Evolutionary conservation across 1,139 yeast genomes (phyloP).

Genomic region (Candida sp.): DNA sequence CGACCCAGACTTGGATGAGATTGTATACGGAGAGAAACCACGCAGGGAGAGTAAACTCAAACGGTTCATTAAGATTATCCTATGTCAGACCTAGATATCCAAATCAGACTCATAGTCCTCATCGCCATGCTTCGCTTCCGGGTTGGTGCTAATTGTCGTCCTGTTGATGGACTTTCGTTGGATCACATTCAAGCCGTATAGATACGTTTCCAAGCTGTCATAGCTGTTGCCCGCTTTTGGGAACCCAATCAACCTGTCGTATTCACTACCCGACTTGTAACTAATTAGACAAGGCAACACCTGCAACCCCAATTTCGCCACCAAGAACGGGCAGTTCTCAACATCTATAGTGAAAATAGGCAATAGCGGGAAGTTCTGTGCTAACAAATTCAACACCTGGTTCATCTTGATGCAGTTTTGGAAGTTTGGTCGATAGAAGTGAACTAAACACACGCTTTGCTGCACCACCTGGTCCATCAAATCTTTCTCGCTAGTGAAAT

Average conservation of each 20-base stretch:
- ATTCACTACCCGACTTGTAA: slow-evolving; percentile 64
- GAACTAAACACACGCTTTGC: slow-evolving; percentile 53
- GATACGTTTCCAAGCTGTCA: slow-evolving; percentile 49
- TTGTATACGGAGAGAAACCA: slow-evolving; percentile 11
- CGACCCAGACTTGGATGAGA: slow-evolving; percentile 12
- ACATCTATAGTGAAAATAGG: slow-evolving; percentile 65
- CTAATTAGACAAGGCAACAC: slow-evolving; percentile 74
- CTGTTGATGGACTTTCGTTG: slow-evolving; percentile 35
- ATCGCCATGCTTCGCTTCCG: neutral
- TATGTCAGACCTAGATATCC: slow-evolving; percentile 28
- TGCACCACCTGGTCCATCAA: slow-evolving; percentile 56
- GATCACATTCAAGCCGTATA: slow-evolving; percentile 26
- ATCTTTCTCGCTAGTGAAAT: slow-evolving; percentile 53
- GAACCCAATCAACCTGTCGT: slow-evolving; percentile 67
- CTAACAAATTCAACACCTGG: slow-evolving; percentile 39
- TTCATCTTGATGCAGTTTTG: slow-evolving; percentile 65
- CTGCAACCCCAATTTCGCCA: slow-evolving; percentile 60
- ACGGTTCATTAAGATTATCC: slow-evolving; percentile 8
- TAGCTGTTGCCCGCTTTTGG: slow-evolving; percentile 53
- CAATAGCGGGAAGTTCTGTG: slow-evolving; percentile 61
- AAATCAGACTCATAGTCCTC: slow-evolving; percentile 40
- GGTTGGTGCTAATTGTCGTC: slow-evolving; percentile 6
- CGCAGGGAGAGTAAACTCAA: slow-evolving; percentile 7
- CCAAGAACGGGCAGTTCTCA: slow-evolving; percentile 72
- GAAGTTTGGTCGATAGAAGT: slow-evolving; percentile 68